phyloP scores from a whole-genome alignment of 768 basidiomycete species.

The Lactarius psammicola region DNA sequence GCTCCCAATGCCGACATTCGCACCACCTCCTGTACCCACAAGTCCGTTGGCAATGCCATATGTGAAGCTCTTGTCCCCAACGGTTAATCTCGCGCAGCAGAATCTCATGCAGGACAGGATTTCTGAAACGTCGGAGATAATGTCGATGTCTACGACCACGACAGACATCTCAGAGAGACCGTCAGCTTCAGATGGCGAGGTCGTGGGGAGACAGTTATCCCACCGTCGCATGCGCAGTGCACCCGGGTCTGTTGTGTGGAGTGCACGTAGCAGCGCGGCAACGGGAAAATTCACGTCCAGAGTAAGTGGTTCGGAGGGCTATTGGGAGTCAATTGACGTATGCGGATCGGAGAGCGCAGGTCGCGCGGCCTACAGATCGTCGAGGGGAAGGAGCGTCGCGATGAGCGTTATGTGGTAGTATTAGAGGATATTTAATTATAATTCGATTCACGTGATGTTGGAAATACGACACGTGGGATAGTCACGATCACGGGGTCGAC shows the following conservation, averaged over 20 bases:
- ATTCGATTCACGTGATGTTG: slow-evolving; percentile 22
- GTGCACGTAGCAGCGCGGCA: slow-evolving; percentile 21
- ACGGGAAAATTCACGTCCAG: slow-evolving; percentile 20
- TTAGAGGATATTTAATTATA: neutral
- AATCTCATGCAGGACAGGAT: slow-evolving; percentile 23
- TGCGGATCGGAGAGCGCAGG: slow-evolving; percentile 21
- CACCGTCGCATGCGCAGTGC: slow-evolving; percentile 29
- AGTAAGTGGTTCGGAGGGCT: slow-evolving; percentile 24
- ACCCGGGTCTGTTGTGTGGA: slow-evolving; percentile 27
- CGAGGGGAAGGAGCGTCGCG: slow-evolving; percentile 23
- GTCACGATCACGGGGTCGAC: neutral
- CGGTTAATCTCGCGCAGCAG: slow-evolving; percentile 25
- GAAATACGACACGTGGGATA: neutral
- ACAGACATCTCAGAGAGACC: slow-evolving; percentile 18
- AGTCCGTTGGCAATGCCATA: slow-evolving; percentile 19
- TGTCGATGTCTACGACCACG: slow-evolving; percentile 24
- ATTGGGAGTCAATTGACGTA: slow-evolving; percentile 28
- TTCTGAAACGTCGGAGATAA: slow-evolving; percentile 22
- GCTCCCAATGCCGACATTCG: slow-evolving; percentile 25
- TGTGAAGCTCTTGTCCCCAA: slow-evolving; percentile 27
- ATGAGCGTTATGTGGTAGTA: slow-evolving; percentile 26
- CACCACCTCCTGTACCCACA: slow-evolving; percentile 21
- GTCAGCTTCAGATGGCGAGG: slow-evolving; percentile 14
- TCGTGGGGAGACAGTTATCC: slow-evolving; percentile 14
- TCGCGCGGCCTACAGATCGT: slow-evolving; percentile 11